Evolutionary conservation across 192 early-diverging fungal genomes (phyloP).

Genomic region (Chytriomyces hyalinus): DNA sequence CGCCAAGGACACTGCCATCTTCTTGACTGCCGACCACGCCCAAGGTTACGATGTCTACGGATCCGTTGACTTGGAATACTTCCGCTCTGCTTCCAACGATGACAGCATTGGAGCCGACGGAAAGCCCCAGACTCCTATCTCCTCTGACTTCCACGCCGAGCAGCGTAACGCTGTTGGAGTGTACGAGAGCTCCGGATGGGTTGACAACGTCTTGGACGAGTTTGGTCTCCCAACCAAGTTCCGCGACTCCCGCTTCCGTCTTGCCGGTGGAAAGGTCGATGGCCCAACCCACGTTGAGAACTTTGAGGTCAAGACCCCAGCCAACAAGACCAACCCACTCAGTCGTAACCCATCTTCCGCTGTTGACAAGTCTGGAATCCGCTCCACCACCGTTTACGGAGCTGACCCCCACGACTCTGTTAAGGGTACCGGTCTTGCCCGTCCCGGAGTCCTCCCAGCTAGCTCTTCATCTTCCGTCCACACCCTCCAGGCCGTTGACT

Average conservation of each 20-base stretch:
- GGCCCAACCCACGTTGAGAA: conserved; percentile 33
- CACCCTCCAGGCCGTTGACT: conserved; percentile 50
- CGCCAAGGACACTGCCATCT: conserved; percentile 59
- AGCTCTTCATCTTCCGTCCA: conserved; percentile 33
- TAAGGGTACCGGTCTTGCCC: conserved; percentile 25
- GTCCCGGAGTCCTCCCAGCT: conserved; percentile 3
- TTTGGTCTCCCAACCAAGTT: conserved; percentile 47
- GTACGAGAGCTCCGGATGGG: conserved; percentile 45
- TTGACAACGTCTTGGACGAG: conserved; percentile 40
- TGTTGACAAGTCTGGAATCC: background rate
- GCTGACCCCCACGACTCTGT: conserved; percentile 37
- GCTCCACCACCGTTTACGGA: background rate
- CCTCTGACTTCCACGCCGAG: background rate
- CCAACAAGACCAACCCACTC: conserved; percentile 11
- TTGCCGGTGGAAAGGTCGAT: conserved; percentile 45
- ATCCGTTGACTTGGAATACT: conserved; percentile 63
- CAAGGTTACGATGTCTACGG: conserved; percentile 71
- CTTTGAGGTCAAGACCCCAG: conserved; percentile 38
- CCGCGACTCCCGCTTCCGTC: conserved; percentile 29
- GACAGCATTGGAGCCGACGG: conserved; percentile 21
- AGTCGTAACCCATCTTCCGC: conserved; percentile 19
- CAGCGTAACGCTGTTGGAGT: conserved; percentile 41
- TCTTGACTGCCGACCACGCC: conserved; percentile 70
- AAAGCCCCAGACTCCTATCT: background rate
- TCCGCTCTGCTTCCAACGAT: conserved; percentile 49